Base-by-base conservation (phyloP, 2,329 filamentous ascomycete genomes). In the Dothistroma pini region DNA sequence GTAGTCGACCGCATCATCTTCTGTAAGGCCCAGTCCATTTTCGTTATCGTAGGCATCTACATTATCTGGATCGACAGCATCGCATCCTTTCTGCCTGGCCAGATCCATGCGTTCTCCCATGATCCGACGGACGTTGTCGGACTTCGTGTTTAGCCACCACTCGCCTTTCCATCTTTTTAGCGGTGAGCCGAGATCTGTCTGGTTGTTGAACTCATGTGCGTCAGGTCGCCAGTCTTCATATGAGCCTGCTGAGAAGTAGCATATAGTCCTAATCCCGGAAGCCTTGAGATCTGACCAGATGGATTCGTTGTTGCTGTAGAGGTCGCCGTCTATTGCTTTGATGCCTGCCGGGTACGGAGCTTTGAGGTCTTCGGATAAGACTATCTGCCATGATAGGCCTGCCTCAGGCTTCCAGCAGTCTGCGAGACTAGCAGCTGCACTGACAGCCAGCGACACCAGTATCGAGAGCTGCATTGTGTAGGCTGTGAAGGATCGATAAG, bases 221-320 rank as follows among this genome's bases (percentile, higher is more conserved):
- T 89, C 83, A 66, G 87, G 90, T 4, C 86, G 85, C 71, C 89
- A 89, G 12, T 84, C 71, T 74, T 91, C 89, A 67, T 83, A 89
- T 8, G 84, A 87, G 0, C 89, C 89, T 0, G 86, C 87, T 56
- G 85, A 88, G 76, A 91, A 91, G 75, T 91, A 91, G 77, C 89
- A 91, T 62, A 91, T 86, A 14, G 48, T 56, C 14, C 56, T 57
- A 11, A 44, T 41, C 32, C 51, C 44, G 16, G 29, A 32, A 22
- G 49, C 9, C 55, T 60, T 63, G 41, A 60, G 25, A n/a, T 34
- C 29, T 21, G 54, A 19, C 58, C 61, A 63, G 5, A 22, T 58
- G 10, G 54, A 34, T 4, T 29, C 25, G 11, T 31, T 38, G 54
- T 60, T 63, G 54, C 48, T 55, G 51, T 54, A 60, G 31, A 63